phyloP scores from a whole-genome alignment of 2,329 filamentous ascomycete genomes.

The Aureobasidium uvarum region DNA sequence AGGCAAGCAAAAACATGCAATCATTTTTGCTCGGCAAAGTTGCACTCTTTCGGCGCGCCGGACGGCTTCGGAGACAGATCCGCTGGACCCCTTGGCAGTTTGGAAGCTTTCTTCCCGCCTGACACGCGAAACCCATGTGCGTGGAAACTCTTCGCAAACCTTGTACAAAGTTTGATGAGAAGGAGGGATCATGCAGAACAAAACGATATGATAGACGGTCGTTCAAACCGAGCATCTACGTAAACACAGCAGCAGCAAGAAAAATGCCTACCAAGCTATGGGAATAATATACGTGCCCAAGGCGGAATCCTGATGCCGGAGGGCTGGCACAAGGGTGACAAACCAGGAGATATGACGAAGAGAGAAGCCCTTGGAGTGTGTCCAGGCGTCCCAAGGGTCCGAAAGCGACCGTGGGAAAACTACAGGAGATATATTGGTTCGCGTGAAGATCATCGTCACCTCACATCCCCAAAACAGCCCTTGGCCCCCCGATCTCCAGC shows the following conservation, averaged over 20 bases:
- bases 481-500: conserved; percentile 15
- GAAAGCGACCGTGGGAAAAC: not conserved
- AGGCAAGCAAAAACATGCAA: not conserved
- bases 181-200: not conserved
- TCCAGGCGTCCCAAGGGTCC: not conserved
- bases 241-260: too few relatives aligned
- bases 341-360: not conserved
- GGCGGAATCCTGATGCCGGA: not conserved
- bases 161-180: conserved; percentile 11
- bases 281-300: not conserved
- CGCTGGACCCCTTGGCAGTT: not conserved
- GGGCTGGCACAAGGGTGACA: not conserved
- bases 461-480: not conserved
- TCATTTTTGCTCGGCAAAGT: not conserved
- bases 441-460: conserved; percentile 16
- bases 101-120: not conserved
- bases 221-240: too few relatives aligned
- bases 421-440: not conserved
- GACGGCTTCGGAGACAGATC: not conserved
- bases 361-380: not conserved
- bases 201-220: too few relatives aligned
- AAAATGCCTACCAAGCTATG: not conserved
- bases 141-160: conserved; percentile 9
- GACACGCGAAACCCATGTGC: conserved; percentile 2
- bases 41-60: not conserved